These are phyloP conservation scores for Iris pallida DNA, from an alignment of 116 monocot species.

Conservation along the genomic window DNA sequence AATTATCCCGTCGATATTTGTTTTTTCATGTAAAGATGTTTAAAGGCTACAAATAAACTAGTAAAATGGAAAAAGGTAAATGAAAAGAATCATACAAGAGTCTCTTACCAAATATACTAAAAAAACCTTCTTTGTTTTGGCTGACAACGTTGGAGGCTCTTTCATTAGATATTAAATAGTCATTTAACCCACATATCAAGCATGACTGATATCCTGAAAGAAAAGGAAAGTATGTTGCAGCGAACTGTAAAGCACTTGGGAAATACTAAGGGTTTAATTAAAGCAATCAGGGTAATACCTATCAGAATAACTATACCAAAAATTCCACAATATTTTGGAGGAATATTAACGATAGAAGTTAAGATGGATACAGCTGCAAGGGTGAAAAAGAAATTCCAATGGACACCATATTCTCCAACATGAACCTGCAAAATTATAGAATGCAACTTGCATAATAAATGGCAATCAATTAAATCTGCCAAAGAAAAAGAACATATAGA, in stretches of 20 bases:
- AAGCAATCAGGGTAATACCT: slow-evolving; percentile 41
- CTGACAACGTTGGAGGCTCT: slow-evolving; percentile 61
- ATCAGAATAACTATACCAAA: slow-evolving; percentile 58
- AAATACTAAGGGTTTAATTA: slow-evolving; percentile 3
- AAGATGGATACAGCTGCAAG: slow-evolving; percentile 79
- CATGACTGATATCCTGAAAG: slow-evolving; percentile 66
- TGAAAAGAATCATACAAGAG: neutral
- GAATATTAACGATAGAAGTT: slow-evolving; percentile 52
- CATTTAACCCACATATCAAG: slow-evolving; percentile 59
- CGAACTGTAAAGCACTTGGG: neutral
- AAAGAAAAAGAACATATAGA: neutral
- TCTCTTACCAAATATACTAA: slow-evolving; percentile 77
- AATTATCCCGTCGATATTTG: neutral
- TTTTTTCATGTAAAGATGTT: neutral
- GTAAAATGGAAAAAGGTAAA: neutral
- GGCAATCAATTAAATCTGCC: too few species aligned
- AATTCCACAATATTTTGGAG: slow-evolving; percentile 75
- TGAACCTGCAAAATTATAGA: slow-evolving; percentile 56
- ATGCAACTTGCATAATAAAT: slow-evolving; percentile 1
- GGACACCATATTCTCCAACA: slow-evolving; percentile 94
- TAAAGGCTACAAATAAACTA: neutral
- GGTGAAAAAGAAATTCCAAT: slow-evolving; percentile 99
- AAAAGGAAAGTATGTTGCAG: neutral
- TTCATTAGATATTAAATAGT: slow-evolving; percentile 71
- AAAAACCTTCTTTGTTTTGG: slow-evolving; percentile 90